These are phyloP conservation scores for Hylodesmum podocarpum DNA, from an alignment of 306 rosid species.

Conservation along the genomic window DNA sequence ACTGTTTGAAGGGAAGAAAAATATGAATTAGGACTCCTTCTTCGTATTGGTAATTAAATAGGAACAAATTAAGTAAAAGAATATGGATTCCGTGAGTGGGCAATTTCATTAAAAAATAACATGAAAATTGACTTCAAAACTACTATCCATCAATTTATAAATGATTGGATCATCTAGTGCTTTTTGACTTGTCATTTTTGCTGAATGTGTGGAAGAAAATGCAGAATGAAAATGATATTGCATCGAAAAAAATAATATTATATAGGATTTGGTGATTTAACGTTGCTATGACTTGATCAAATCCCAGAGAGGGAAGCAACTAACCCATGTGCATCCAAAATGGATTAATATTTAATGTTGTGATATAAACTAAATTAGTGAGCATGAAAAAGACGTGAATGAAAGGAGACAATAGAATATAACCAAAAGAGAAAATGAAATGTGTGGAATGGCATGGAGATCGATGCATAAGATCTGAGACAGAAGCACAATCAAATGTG, in stretches of 20 bases:
- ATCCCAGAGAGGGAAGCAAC: not conserved
- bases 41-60: not conserved
- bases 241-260: not conserved
- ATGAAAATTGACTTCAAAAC: not conserved
- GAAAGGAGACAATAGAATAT: not conserved
- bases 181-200: slow-evolving; percentile 1
- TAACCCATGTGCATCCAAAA: not conserved
- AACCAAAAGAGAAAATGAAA: not conserved
- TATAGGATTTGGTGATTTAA: not conserved
- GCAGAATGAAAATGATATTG: not conserved
- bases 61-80: not conserved
- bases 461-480: not conserved
- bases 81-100: not conserved
- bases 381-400: not conserved
- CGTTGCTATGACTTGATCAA: slow-evolving; percentile 8
- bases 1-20: not conserved
- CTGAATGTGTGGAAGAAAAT: not conserved
- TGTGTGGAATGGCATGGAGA: not conserved
- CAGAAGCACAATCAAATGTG: not conserved
- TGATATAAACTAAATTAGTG: not conserved
- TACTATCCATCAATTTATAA: not conserved
- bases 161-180: not conserved
- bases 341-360: not conserved
- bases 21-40: not conserved
- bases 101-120: not conserved